Evolutionary conservation across 345 rosid genomes (phyloP).

Genomic region (Eucalyptus polyanthemos): DNA sequence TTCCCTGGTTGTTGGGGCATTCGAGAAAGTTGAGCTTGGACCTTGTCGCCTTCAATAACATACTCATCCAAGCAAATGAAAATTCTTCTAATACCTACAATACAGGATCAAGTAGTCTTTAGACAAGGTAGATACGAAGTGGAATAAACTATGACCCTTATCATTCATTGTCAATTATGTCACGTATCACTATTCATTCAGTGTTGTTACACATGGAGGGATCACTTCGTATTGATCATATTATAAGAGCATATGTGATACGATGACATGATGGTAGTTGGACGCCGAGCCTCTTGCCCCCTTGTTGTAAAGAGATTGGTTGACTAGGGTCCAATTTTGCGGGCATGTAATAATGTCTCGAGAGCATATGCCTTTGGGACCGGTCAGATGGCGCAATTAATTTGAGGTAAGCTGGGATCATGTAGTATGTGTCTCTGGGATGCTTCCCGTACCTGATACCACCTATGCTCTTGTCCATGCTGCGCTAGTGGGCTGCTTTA

Average conservation of each 20-base stretch:
- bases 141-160: background rate
- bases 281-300: background rate
- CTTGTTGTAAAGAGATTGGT: background rate
- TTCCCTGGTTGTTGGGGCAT: background rate
- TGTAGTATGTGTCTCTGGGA: conserved; percentile 11
- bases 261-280: background rate
- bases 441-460: background rate
- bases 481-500: conserved; percentile 19
- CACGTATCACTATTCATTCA: background rate
- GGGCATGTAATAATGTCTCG: background rate
- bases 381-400: background rate
- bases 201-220: background rate
- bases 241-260: background rate
- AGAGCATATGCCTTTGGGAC: background rate
- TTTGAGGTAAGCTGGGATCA: background rate
- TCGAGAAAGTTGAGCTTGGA: background rate
- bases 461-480: conserved; percentile 11
- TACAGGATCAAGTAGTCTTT: background rate
- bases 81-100: background rate
- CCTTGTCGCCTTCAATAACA: background rate
- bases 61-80: background rate
- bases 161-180: background rate
- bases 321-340: background rate
- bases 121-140: background rate
- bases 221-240: background rate